Conservation (phyloP, 768 basidiomycete genomes). For the Leccinellum albellum region DNA sequence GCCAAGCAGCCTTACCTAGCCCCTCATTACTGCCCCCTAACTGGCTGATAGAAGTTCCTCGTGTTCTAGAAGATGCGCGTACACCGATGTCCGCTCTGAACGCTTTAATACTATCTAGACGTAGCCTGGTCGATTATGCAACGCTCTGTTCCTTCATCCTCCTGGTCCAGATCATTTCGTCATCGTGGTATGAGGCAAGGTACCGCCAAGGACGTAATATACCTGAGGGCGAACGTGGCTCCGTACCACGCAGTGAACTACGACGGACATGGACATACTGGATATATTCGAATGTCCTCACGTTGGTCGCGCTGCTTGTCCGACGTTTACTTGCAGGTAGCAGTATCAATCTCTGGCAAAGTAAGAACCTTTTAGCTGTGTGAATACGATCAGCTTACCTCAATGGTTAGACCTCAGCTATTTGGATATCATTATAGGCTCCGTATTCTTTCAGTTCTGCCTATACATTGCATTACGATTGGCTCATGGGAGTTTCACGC, state of each 20-base stretch:
- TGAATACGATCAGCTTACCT: not conserved
- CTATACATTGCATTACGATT: conserved; percentile 86
- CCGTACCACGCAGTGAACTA: conserved; percentile 72
- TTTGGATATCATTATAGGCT: conserved; percentile 68
- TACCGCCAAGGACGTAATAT: conserved; percentile 38
- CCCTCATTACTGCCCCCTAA: conserved; percentile 44
- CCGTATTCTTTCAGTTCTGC: conserved; percentile 87
- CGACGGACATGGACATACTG: conserved; percentile 60
- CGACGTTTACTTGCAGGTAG: conserved; percentile 43
- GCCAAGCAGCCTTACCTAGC: conserved; percentile 29
- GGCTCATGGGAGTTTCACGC: conserved; percentile 90
- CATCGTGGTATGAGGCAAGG: conserved; percentile 67
- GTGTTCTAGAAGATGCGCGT: conserved; percentile 44
- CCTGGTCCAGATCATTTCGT: conserved; percentile 74
- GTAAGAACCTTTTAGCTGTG: conserved; percentile 39
- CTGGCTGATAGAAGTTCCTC: conserved; percentile 80
- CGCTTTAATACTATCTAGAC: conserved; percentile 64
- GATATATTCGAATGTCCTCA: conserved; percentile 56
- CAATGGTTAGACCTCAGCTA: conserved; percentile 61
- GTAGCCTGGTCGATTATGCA: conserved; percentile 72
- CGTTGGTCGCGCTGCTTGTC: conserved; percentile 44
- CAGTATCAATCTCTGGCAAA: conserved; percentile 62
- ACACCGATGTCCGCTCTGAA: conserved; percentile 43
- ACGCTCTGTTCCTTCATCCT: conserved; percentile 79
- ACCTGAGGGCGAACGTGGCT: conserved; percentile 66